These are phyloP conservation scores for Penicillium mononematosum DNA, from an alignment of 495 filamentous ascomycete genomes.

Conservation along the genomic window DNA sequence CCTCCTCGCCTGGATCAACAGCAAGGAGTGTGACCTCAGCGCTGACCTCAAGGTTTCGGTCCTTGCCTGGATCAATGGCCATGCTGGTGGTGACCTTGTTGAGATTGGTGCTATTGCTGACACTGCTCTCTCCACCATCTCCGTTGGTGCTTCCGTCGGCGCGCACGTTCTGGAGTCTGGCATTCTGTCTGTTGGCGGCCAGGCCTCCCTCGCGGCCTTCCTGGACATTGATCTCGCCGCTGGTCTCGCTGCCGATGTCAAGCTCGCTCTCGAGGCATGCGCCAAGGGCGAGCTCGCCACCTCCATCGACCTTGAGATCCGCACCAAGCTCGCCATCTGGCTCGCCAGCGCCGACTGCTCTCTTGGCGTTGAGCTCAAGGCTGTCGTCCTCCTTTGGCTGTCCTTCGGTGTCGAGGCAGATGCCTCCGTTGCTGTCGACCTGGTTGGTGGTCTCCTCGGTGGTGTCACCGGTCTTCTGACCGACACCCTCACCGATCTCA, in stretches of 20 bases:
- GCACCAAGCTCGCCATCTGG: slow-evolving; percentile 40
- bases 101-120: slow-evolving; percentile 30
- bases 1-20: slow-evolving; percentile 35
- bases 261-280: slow-evolving; percentile 32
- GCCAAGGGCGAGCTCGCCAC: slow-evolving; percentile 36
- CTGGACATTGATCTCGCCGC: slow-evolving; percentile 32
- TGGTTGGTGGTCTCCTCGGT: slow-evolving; percentile 29
- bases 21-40: slow-evolving; percentile 33
- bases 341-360: slow-evolving; percentile 38
- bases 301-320: slow-evolving; percentile 30
- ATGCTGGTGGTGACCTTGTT: slow-evolving; percentile 31
- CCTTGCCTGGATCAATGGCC: slow-evolving; percentile 38
- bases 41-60: slow-evolving; percentile 34
- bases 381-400: slow-evolving; percentile 44
- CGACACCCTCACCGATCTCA: slow-evolving; percentile 29
- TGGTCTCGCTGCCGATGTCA: slow-evolving; percentile 32
- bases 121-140: slow-evolving; percentile 35
- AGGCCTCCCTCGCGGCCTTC: slow-evolving; percentile 39
- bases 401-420: slow-evolving; percentile 35
- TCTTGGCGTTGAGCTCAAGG: slow-evolving; percentile 45
- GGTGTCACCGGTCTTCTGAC: slow-evolving; percentile 35
- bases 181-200: slow-evolving; percentile 30
- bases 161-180: slow-evolving; percentile 35
- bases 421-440: slow-evolving; percentile 29
- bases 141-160: slow-evolving; percentile 38